Evolutionary conservation across 306 rosid genomes (phyloP), one percentile per base, ranked within the genome.

Genomic region (Rosa lucieae): DNA sequence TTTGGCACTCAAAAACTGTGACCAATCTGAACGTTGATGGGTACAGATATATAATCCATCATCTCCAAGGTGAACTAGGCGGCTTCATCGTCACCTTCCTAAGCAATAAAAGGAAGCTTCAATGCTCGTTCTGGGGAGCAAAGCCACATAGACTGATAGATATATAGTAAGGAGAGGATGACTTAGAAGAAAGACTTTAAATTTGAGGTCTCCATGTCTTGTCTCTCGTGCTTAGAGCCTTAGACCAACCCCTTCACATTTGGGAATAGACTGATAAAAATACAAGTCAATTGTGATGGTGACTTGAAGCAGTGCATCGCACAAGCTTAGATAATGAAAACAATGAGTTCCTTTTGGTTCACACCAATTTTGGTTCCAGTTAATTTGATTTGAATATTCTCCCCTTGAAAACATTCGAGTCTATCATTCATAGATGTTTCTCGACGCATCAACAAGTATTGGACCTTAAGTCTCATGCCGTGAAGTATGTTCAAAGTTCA

Each of bases 61-160:
- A 74, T 46, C 58, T 59, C 37, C 48, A 20, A 67, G 77, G 23
- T 32, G 53, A 5, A 70, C 14, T 47, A 82, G 89, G 92, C 35
- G 82, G 86, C 76, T 92, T 89, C 94, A 75, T 56, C 35, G 87
- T 78, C 85, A 88, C 35, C 82, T 94, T 92, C 97, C 89, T 85
- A 48, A n/a, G 89, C 76, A 88, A 75, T 42, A 46, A 23, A 5
- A 82, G 92, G 98, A 92, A 94, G 82, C 81, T 94, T 92, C 94
- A 67, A 81, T 0, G 84, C 44, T 79, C 74, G 82, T 76, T 74
- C 85, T 65, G 46, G 70, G 82, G 55, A 48, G 67, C 59, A 79
- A 70, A 71, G 92, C 77, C 75, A 70, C 61, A 74, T 76, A 77
- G 42, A 63, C 20, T 29, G 71, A 63, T 11, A 32, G 17, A 44